These are phyloP conservation scores for Hypoxylon perforatum DNA, from an alignment of 495 filamentous ascomycete species.

Conservation along the genomic window DNA sequence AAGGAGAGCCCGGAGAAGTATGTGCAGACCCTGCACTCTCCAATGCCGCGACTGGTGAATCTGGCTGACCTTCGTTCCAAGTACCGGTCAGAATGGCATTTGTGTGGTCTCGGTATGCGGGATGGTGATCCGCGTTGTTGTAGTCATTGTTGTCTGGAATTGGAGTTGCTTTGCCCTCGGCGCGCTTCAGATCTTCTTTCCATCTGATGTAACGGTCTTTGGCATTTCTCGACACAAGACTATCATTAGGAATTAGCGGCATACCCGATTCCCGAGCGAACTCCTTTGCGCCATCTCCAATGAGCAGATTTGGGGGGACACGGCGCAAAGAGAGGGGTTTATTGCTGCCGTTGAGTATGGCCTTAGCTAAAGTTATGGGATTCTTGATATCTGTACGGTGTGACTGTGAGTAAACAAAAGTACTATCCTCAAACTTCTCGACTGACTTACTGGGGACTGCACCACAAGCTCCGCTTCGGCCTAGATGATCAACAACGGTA, in stretches of 20 bases:
- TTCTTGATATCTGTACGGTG: conserved; percentile 80
- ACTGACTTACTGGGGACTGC: conserved; percentile 80
- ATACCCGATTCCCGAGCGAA: conserved; percentile 86
- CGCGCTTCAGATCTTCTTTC: conserved; percentile 75
- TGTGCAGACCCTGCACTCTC: conserved; percentile 10
- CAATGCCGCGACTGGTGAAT: conserved; percentile 52
- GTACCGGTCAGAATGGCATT: conserved; percentile 64
- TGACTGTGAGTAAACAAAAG: conserved; percentile 7
- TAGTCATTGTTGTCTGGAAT: conserved; percentile 6
- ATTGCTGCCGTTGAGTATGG: conserved; percentile 79
- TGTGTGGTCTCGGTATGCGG: conserved; percentile 56
- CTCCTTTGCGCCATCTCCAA: conserved; percentile 81
- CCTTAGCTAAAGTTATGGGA: conserved; percentile 85
- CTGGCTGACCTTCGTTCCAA: conserved; percentile 70
- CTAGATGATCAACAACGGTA: conserved; percentile 87
- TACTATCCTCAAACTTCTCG: no score
- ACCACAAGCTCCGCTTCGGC: conserved; percentile 91
- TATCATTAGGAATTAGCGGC: conserved; percentile 73
- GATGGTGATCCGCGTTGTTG: conserved; percentile 34
- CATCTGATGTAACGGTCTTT: conserved; percentile 79
- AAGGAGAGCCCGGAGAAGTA: conserved; percentile 1
- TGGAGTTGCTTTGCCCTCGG: conserved; percentile 48
- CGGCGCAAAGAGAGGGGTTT: conserved; percentile 80
- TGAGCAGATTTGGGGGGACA: conserved; percentile 92
- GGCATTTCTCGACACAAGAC: conserved; percentile 77